Percentiles rank a stretch among this genome's conserved stretches.
Evolutionary conservation across 768 basidiomycete genomes (phyloP).

Genomic region (Terana coerulea): DNA sequence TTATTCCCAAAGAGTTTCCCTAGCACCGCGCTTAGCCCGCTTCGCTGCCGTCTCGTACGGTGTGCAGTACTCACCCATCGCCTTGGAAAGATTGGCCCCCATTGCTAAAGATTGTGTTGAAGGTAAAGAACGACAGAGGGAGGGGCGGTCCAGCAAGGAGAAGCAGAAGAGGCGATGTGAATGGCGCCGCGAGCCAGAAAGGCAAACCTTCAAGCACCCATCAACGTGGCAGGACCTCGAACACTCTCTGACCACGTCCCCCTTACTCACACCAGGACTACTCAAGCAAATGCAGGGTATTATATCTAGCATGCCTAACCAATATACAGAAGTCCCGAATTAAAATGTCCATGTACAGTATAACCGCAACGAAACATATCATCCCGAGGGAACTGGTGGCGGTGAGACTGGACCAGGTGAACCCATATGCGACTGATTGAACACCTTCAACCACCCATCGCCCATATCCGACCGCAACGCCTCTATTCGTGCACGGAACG

Average conservation of each 20-base stretch:
- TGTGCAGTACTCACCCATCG: constrained; percentile 50
- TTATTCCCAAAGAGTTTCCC: constrained; percentile 97
- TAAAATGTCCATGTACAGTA: not conserved
- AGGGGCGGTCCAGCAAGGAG: constrained; percentile 23
- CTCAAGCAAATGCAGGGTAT: not conserved
- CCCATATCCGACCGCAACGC: constrained; percentile 84
- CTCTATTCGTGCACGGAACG: constrained; percentile 76
- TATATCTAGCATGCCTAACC: constrained; percentile 1
- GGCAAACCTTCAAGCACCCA: constrained; percentile 3
- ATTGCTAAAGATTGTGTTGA: constrained; percentile 42
- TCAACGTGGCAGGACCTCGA: constrained; percentile 11
- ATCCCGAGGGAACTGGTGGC: constrained; percentile 3
- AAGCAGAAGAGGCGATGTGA: constrained; percentile 17
- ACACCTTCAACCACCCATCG: constrained; percentile 84
- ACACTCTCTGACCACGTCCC: constrained; percentile 4
- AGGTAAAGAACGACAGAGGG: constrained; percentile 63
- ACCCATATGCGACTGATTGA: constrained; percentile 56
- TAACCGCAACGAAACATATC: not conserved
- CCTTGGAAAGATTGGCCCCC: constrained; percentile 88
- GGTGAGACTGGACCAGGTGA: constrained; percentile 16
- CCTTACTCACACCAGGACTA: not conserved
- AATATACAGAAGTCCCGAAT: not conserved
- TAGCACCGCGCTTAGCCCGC: constrained; percentile 28
- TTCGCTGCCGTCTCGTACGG: not conserved
- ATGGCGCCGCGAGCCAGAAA: constrained; percentile 3